Conservation (phyloP, 768 basidiomycete species). For the Megacollybia marginata region DNA sequence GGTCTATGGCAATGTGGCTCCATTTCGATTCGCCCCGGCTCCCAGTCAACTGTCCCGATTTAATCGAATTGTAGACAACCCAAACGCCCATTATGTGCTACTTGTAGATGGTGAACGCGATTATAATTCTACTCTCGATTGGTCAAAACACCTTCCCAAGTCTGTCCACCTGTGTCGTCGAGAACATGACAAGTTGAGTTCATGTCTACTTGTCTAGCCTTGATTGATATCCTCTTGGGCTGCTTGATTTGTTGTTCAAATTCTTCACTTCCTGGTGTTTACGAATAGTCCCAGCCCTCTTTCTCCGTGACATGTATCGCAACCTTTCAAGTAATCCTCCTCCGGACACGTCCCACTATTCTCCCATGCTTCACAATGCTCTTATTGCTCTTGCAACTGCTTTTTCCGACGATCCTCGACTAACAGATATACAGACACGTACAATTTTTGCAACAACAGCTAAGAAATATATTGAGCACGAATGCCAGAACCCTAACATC, state of each 20-base stretch:
- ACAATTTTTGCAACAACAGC: slow-evolving; percentile 34
- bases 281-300: slow-evolving; percentile 39
- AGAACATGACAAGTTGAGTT: slow-evolving; percentile 33
- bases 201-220: not conserved
- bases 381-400: slow-evolving; percentile 39
- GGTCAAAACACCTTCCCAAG: slow-evolving; percentile 8
- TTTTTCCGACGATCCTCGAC: slow-evolving; percentile 35
- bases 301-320: slow-evolving; percentile 41
- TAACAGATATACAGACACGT: slow-evolving; percentile 34
- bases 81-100: slow-evolving; percentile 5
- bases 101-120: slow-evolving; percentile 5
- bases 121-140: slow-evolving; percentile 6
- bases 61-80: not conserved
- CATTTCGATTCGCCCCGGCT: not conserved
- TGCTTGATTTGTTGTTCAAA: slow-evolving; percentile 40
- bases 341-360: slow-evolving; percentile 52
- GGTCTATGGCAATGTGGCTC: slow-evolving; percentile 2
- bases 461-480: slow-evolving; percentile 38
- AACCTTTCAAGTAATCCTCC: slow-evolving; percentile 28
- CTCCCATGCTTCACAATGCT: slow-evolving; percentile 67
- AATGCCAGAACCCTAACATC: slow-evolving; percentile 38
- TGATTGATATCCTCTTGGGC: slow-evolving; percentile 13
- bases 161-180: slow-evolving; percentile 2
- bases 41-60: not conserved
- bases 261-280: slow-evolving; percentile 44